A percentile compares a stretch with the other conserved stretches of the same genome.
Conservation (phyloP, 2,329 filamentous ascomycete species). For the Fusarium aywerte region DNA sequence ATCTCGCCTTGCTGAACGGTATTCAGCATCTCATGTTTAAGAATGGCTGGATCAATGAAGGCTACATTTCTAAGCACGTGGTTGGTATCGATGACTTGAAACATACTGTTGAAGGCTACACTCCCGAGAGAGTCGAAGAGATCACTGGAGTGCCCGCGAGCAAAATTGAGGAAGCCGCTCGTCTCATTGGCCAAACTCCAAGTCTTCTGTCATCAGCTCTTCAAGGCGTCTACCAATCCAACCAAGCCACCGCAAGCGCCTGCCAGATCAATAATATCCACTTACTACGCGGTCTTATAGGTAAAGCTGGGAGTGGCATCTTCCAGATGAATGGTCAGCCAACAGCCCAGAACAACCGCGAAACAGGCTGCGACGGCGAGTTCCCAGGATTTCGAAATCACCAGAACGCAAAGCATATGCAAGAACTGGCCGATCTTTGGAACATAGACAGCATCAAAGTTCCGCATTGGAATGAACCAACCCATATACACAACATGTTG, state of each 20-base stretch:
- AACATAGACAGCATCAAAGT: background rate
- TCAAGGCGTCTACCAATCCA: background rate
- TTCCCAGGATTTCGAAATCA: background rate
- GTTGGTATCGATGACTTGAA: background rate
- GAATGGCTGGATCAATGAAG: background rate
- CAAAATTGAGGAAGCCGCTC: background rate
- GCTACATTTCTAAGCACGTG: background rate
- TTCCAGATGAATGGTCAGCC: conserved; percentile 4
- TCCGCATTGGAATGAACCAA: background rate
- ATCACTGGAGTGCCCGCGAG: background rate
- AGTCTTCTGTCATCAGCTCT: background rate
- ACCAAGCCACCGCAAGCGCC: background rate
- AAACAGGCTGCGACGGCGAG: background rate
- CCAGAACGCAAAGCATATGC: background rate
- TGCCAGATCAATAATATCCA: conserved; percentile 1
- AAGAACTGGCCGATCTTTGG: background rate
- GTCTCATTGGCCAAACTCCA: background rate
- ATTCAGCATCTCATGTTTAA: background rate
- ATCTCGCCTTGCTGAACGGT: background rate
- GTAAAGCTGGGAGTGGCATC: background rate
- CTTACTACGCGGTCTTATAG: background rate
- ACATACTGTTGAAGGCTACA: background rate
- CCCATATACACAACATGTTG: background rate
- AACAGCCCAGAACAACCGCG: background rate
- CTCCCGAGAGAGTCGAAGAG: background rate